Evolutionary conservation across 331 rosid genomes (phyloP).

Genomic region (Acacia concinna): DNA sequence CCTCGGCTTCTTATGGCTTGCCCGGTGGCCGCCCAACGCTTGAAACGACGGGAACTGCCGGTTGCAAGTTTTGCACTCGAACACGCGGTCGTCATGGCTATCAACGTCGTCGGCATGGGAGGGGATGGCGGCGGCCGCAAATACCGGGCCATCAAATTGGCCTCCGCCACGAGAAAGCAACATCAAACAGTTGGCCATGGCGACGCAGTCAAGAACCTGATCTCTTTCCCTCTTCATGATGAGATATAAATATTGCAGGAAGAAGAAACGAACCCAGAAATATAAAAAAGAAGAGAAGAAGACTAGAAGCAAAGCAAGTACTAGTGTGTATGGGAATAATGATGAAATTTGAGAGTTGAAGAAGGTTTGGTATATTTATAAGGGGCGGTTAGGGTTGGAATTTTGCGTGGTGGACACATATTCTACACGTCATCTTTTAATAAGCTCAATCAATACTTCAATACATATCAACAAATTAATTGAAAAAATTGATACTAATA

Average conservation of each 20-base stretch:
- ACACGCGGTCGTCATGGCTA: constrained; percentile 47
- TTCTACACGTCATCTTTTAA: neutral
- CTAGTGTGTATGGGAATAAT: neutral
- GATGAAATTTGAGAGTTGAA: neutral
- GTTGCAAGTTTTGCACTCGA: constrained; percentile 94
- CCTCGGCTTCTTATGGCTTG: constrained; percentile 92
- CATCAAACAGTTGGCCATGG: constrained; percentile 88
- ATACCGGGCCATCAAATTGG: neutral
- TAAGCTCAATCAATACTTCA: neutral
- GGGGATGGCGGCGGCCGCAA: neutral
- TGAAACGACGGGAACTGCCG: constrained; percentile 79
- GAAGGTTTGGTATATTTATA: neutral
- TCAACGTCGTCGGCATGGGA: neutral
- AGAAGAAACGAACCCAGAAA: neutral
- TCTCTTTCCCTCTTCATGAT: constrained; percentile 78
- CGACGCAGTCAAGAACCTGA: constrained; percentile 33
- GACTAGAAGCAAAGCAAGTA: neutral
- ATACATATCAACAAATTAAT: neutral
- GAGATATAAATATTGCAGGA: neutral
- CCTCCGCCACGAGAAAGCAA: constrained; percentile 56
- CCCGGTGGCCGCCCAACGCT: constrained; percentile 95
- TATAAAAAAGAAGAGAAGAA: neutral
- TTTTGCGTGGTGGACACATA: neutral
- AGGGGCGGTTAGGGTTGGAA: neutral
- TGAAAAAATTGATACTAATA: neutral